Conservation (phyloP, 2,329 filamentous ascomycete species). For the Bipolaris oryzae region DNA sequence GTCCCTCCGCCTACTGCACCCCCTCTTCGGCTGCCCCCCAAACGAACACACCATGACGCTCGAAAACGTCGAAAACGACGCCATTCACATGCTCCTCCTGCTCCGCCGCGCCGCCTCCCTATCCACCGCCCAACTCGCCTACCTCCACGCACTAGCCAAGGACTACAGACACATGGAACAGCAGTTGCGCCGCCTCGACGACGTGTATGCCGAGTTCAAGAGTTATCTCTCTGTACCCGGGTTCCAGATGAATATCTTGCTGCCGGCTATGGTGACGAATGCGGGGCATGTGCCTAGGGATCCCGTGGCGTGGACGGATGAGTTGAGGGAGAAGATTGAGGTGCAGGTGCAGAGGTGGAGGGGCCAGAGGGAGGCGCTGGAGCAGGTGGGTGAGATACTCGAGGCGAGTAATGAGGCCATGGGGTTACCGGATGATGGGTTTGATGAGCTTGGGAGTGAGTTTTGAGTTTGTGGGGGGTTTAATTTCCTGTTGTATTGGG, state of each 20-base stretch:
- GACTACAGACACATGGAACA: slow-evolving; percentile 29
- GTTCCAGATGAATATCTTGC: slow-evolving; percentile 2
- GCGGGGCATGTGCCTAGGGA: slow-evolving; percentile 17
- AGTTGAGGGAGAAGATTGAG: slow-evolving; percentile 17
- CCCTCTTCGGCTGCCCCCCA: slow-evolving; percentile 29
- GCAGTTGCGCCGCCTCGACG: slow-evolving; percentile 15
- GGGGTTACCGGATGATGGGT: slow-evolving; percentile 33
- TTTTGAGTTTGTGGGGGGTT: background rate
- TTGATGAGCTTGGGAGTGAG: slow-evolving; percentile 30
- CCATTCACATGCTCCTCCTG: slow-evolving; percentile 24
- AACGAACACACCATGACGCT: slow-evolving; percentile 17
- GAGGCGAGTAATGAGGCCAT: slow-evolving; percentile 27
- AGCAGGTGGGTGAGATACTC: slow-evolving; percentile 27
- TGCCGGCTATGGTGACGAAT: slow-evolving; percentile 3
- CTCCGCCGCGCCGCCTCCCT: slow-evolving; percentile 36
- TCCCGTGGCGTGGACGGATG: slow-evolving; percentile 35
- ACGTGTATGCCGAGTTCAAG: slow-evolving; percentile 21
- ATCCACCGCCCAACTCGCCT: slow-evolving; percentile 15
- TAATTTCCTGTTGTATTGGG: too few relatives aligned
- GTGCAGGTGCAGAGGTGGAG: slow-evolving; percentile 31
- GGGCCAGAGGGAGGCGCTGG: slow-evolving; percentile 22
- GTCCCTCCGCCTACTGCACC: slow-evolving; percentile 27
- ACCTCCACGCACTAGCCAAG: slow-evolving; percentile 25
- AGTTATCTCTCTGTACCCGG: slow-evolving; percentile 19
- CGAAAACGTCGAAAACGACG: slow-evolving; percentile 26